Conservation (phyloP, 768 basidiomycete species). For the Phylloporus rhodoxanthus region DNA sequence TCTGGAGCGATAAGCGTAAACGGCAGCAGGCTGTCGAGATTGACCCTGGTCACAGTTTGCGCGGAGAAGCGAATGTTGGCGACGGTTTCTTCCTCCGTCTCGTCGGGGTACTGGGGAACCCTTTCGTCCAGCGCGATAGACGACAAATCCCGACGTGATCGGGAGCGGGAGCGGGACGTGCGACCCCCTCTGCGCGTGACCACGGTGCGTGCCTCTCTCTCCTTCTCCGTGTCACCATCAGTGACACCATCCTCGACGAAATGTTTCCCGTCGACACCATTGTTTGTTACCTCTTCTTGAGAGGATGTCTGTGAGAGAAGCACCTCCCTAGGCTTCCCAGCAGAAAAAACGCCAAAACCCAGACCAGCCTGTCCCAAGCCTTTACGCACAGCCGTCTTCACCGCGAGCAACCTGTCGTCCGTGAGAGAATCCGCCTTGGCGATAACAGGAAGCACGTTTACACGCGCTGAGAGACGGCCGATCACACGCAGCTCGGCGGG, state of each 20-base stretch:
- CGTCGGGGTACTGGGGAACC: conserved; percentile 52
- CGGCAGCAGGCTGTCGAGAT: conserved; percentile 57
- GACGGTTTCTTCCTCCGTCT: conserved; percentile 59
- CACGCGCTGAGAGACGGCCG: conserved; percentile 62
- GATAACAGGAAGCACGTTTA: conserved; percentile 78
- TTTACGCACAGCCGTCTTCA: conserved; percentile 68
- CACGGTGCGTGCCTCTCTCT: conserved; percentile 62
- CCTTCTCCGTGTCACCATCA: conserved; percentile 43
- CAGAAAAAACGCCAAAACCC: conserved; percentile 72
- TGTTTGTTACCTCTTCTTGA: conserved; percentile 14
- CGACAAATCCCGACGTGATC: conserved; percentile 65
- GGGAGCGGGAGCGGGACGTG: conserved; percentile 59
- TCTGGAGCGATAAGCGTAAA: conserved; percentile 81
- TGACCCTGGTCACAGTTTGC: conserved; percentile 53
- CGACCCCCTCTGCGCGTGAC: conserved; percentile 56
- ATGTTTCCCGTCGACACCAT: conserved; percentile 29
- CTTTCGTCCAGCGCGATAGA: conserved; percentile 52
- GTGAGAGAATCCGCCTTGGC: conserved; percentile 79
- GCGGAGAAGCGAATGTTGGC: conserved; percentile 78
- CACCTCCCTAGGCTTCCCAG: conserved; percentile 28
- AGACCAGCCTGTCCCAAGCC: conserved; percentile 63
- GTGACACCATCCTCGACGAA: conserved; percentile 27
- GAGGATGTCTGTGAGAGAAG: conserved; percentile 9
- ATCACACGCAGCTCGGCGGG: conserved; percentile 77
- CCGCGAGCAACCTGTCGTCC: conserved; percentile 61